phyloP scores from a whole-genome alignment of 495 filamentous ascomycete species.

The Xanthoparmelia taractica region DNA sequence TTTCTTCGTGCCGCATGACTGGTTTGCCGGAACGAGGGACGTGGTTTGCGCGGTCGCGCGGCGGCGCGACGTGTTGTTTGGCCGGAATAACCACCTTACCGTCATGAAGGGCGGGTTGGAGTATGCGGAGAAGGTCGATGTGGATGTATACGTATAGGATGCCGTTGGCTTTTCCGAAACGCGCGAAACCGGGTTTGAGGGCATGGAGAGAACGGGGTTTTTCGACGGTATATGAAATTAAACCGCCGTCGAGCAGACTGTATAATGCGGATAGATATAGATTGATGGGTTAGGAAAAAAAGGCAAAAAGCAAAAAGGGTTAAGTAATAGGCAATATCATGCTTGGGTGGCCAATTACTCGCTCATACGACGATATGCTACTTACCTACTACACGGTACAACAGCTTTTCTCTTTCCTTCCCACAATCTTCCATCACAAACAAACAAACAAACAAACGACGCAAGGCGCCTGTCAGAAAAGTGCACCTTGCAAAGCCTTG shows the following conservation, averaged over 20 bases:
- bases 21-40: conserved; percentile 7
- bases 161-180: background rate
- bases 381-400: too few species aligned
- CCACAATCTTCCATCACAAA: too few species aligned
- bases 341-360: background rate
- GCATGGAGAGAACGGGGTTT: background rate
- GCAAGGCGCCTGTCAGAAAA: too few species aligned
- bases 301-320: background rate
- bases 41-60: conserved; percentile 2
- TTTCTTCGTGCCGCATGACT: conserved; percentile 22
- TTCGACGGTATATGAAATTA: background rate
- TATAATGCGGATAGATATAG: background rate
- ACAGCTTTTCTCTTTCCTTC: too few species aligned
- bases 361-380: too few species aligned
- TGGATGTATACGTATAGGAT: background rate
- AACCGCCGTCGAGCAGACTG: background rate
- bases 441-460: too few species aligned
- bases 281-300: background rate
- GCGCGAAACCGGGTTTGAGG: background rate
- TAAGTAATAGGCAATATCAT: background rate
- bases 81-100: conserved; percentile 13
- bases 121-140: conserved; percentile 7
- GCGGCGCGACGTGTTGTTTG: conserved; percentile 17
- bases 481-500: too few species aligned
- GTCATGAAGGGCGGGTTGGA: conserved; percentile 16